Evolutionary conservation across 768 basidiomycete genomes (phyloP).

Genomic region (Suillus placidus): DNA sequence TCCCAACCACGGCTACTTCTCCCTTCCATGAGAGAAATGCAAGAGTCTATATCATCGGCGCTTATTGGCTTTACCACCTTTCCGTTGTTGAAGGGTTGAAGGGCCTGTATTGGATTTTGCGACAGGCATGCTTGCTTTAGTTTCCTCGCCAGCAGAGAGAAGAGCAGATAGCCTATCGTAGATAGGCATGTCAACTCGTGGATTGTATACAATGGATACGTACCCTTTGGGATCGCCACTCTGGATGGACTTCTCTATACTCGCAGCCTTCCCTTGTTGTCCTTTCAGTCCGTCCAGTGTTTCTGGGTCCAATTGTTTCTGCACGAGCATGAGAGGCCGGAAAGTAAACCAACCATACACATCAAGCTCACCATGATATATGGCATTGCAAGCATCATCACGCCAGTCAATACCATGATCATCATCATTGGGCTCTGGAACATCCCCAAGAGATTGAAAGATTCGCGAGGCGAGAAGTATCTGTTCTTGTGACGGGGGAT

Average conservation of each 20-base stretch:
- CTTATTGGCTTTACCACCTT: slow-evolving; percentile 39
- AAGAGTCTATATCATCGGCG: slow-evolving; percentile 28
- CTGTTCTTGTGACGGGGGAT: slow-evolving; percentile 54
- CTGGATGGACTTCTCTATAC: slow-evolving; percentile 56
- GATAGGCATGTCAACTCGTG: slow-evolving; percentile 10
- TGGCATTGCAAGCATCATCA: slow-evolving; percentile 72
- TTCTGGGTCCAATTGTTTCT: slow-evolving; percentile 82
- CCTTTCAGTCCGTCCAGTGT: slow-evolving; percentile 63
- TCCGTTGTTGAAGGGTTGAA: slow-evolving; percentile 32
- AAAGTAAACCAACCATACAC: background rate
- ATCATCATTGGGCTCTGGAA: slow-evolving; percentile 86
- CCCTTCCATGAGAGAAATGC: slow-evolving; percentile 24
- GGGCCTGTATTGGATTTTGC: slow-evolving; percentile 19
- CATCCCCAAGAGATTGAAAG: slow-evolving; percentile 77
- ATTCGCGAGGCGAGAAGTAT: slow-evolving; percentile 71
- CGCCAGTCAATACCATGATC: slow-evolving; percentile 68
- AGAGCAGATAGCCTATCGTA: slow-evolving; percentile 46
- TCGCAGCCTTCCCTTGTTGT: slow-evolving; percentile 59
- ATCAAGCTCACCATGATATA: slow-evolving; percentile 63
- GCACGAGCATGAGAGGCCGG: slow-evolving; percentile 17
- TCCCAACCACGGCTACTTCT: background rate
- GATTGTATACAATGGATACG: slow-evolving; percentile 20
- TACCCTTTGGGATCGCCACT: slow-evolving; percentile 66
- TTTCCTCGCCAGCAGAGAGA: slow-evolving; percentile 43
- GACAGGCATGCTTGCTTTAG: slow-evolving; percentile 22